These are phyloP conservation scores for Tetracladium setigerum DNA, from an alignment of 495 filamentous ascomycete genomes.

Conservation along the genomic window DNA sequence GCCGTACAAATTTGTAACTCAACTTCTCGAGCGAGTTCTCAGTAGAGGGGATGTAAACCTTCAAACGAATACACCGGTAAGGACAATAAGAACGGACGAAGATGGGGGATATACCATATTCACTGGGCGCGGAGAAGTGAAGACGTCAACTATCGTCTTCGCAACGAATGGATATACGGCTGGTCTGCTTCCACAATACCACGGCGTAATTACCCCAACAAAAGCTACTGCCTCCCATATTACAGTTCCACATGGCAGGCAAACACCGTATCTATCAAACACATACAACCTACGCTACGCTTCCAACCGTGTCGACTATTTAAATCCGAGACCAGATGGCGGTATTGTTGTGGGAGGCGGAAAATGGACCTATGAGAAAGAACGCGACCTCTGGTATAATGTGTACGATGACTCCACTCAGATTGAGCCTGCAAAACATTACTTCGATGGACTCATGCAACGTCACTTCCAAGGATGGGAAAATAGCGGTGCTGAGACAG, in stretches of 20 bases:
- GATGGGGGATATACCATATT: neutral
- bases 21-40: neutral
- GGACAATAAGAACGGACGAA: conserved; percentile 6
- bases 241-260: neutral
- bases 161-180: conserved; percentile 40
- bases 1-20: conserved; percentile 28
- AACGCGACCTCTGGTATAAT: conserved; percentile 34
- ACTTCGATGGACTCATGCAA: conserved; percentile 45
- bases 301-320: conserved; percentile 3
- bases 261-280: neutral
- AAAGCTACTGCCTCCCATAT: conserved; percentile 24
- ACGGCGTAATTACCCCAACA: conserved; percentile 34
- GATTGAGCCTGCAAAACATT: conserved; percentile 28
- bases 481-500: conserved; percentile 31
- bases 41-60: conserved; percentile 17
- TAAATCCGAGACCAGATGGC: conserved; percentile 20
- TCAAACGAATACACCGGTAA: conserved; percentile 26
- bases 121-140: conserved; percentile 29
- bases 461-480: conserved; percentile 35
- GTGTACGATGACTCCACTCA: conserved; percentile 35
- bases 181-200: conserved; percentile 37
- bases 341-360: conserved; percentile 33
- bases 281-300: conserved; percentile 1
- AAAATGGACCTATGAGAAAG: conserved; percentile 23
- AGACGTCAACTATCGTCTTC: conserved; percentile 35